Percentiles rank a stretch among this genome's conserved stretches.
phyloP scores from a whole-genome alignment of 305 asterid genomes.

The Monarda citriodora region DNA sequence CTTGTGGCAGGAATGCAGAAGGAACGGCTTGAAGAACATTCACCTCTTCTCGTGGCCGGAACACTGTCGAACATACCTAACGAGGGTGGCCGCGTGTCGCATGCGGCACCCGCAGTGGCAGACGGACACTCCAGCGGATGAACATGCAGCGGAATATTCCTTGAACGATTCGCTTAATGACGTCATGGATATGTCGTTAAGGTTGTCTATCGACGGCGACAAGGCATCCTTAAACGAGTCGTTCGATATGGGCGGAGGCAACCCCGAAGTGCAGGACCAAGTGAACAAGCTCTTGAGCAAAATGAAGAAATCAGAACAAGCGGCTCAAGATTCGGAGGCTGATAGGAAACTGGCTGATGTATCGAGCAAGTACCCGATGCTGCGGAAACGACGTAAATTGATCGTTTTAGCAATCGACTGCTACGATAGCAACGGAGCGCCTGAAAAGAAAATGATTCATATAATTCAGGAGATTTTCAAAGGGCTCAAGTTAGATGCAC shows the following conservation, averaged over 20 bases:
- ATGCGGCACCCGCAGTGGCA: constrained; percentile 96
- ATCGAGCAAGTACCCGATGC: constrained; percentile 66
- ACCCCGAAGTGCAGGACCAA: constrained; percentile 58
- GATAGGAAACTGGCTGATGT: constrained; percentile 37
- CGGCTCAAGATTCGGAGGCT: constrained; percentile 29
- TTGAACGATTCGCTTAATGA: constrained; percentile 83
- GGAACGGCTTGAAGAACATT: constrained; percentile 86
- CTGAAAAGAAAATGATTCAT: constrained; percentile 59
- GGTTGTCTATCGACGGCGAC: constrained; percentile 88
- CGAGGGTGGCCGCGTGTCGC: constrained; percentile 80
- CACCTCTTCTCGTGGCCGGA: constrained; percentile 97
- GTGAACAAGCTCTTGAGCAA: constrained; percentile 69
- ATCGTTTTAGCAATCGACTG: constrained; percentile 82
- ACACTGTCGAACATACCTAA: constrained; percentile 85
- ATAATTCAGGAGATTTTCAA: constrained; percentile 49
- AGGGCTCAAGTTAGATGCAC: constrained; percentile 64
- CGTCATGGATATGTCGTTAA: constrained; percentile 69
- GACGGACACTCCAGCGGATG: constrained; percentile 77
- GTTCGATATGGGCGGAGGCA: constrained; percentile 32
- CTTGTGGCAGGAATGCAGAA: constrained; percentile 86
- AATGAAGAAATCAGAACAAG: constrained; percentile 53
- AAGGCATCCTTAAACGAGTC: constrained; percentile 61
- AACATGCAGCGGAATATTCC: constrained; percentile 52
- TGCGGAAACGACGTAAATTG: constrained; percentile 67
- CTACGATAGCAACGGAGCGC: constrained; percentile 62